Conservation (phyloP, 2,329 filamentous ascomycete genomes). For the Didymella sp. region DNA sequence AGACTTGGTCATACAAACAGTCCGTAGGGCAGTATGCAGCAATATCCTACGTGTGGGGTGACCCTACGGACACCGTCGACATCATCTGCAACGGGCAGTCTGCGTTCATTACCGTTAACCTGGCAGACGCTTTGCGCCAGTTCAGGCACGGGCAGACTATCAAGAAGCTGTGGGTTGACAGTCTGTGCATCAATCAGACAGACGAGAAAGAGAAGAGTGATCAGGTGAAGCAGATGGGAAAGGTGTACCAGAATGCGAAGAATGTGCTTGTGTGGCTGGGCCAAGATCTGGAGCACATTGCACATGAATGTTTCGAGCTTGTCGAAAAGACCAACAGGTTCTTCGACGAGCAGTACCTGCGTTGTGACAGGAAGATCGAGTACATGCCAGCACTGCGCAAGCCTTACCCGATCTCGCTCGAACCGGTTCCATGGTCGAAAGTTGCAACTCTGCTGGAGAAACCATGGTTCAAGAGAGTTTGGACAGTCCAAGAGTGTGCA, state of each 20-base stretch:
- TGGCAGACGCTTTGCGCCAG: not conserved
- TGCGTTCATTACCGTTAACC: not conserved
- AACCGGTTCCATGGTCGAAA: no score
- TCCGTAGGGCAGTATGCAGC: not conserved
- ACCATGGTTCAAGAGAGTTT: not conserved
- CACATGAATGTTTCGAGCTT: not conserved
- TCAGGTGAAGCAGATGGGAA: not conserved
- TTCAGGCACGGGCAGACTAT: not conserved
- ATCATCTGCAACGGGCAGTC: not conserved
- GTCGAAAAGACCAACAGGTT: not conserved
- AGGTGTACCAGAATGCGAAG: not conserved
- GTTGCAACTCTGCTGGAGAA: not conserved
- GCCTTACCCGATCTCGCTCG: no score
- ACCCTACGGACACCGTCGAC: not conserved
- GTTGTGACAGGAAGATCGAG: no score
- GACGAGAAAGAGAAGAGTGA: not conserved
- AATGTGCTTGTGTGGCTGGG: not conserved
- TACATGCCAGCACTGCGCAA: no score
- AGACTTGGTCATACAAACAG: not conserved
- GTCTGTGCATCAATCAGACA: not conserved
- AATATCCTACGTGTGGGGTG: not conserved
- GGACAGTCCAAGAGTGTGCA: conserved; percentile 1
- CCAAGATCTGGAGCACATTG: not conserved
- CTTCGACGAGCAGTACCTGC: no score
- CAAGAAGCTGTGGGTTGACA: not conserved